These are phyloP conservation scores for Cyberlindnera amylophila DNA, from an alignment of 805 yeast species.

Conservation along the genomic window DNA sequence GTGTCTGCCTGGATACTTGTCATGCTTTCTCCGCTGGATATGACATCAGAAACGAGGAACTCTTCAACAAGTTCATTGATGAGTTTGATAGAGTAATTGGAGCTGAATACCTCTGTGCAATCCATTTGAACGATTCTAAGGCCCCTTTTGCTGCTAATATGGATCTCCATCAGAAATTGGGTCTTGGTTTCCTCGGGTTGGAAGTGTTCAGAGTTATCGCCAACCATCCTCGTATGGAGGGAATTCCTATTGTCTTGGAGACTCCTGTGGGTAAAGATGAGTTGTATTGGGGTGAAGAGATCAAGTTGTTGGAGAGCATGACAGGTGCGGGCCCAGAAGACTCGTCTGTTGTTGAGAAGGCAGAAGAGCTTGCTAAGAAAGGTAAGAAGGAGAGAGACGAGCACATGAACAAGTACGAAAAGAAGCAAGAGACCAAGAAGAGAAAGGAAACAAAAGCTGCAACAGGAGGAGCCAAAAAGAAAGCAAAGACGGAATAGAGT, in stretches of 20 bases:
- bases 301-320: constrained; percentile 79
- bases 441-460: constrained; percentile 9
- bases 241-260: constrained; percentile 79
- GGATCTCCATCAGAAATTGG: constrained; percentile 87
- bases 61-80: constrained; percentile 66
- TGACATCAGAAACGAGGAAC: constrained; percentile 62
- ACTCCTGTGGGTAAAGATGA: constrained; percentile 69
- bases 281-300: constrained; percentile 67
- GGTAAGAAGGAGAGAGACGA: constrained; percentile 63
- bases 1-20: constrained; percentile 95
- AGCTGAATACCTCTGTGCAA: constrained; percentile 64
- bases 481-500: constrained; percentile 4
- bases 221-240: constrained; percentile 56
- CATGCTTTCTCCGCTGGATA: constrained; percentile 97
- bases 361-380: constrained; percentile 43
- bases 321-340: constrained; percentile 54
- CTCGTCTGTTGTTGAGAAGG: constrained; percentile 47
- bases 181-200: constrained; percentile 84
- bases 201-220: constrained; percentile 79
- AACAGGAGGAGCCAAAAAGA: constrained; percentile 4
- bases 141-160: constrained; percentile 88
- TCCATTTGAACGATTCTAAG: constrained; percentile 93
- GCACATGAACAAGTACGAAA: constrained; percentile 13
- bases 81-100: constrained; percentile 76
- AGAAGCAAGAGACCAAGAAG: constrained; percentile 13